These are phyloP conservation scores for Tetragonia tetragonoides DNA, from an alignment of 148 eudicot genomes.

Conservation along the genomic window DNA sequence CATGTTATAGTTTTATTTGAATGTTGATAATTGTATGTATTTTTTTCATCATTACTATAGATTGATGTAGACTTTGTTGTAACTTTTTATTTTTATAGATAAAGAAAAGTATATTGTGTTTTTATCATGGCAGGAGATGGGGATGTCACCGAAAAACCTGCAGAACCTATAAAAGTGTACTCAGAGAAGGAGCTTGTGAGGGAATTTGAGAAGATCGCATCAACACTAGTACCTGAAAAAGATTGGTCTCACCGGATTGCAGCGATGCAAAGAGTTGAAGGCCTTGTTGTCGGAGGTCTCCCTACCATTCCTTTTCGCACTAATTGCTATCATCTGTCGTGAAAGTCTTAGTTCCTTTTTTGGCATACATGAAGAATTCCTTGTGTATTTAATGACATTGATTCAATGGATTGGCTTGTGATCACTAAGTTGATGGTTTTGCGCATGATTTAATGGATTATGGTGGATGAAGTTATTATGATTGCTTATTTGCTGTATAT, in stretches of 20 bases:
- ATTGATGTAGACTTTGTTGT: not conserved
- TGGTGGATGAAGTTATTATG: not conserved
- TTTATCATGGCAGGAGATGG: slow-evolving; percentile 57
- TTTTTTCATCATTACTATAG: not conserved
- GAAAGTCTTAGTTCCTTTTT: not conserved
- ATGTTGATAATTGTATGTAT: not conserved
- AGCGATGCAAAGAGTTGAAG: slow-evolving; percentile 95
- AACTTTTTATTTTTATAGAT: too few species aligned
- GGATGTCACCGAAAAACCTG: slow-evolving; percentile 80
- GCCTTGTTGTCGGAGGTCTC: slow-evolving; percentile 90
- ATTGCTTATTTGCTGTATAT: too few species aligned
- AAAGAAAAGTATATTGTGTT: too few species aligned
- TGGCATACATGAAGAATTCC: not conserved
- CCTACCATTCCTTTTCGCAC: slow-evolving; percentile 5
- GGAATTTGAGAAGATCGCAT: slow-evolving; percentile 88
- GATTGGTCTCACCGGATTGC: slow-evolving; percentile 98
- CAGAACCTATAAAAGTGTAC: slow-evolving; percentile 85
- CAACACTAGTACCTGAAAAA: slow-evolving; percentile 85
- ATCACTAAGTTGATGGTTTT: not conserved
- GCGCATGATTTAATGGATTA: not conserved
- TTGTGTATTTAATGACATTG: not conserved
- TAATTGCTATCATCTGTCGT: not conserved
- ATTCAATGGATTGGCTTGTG: not conserved
- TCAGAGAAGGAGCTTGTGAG: slow-evolving; percentile 91
- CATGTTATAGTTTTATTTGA: not conserved